Percentiles rank a stretch among this genome's conserved stretches.
Conservation (phyloP, 768 basidiomycete genomes). For the Tubosaeta sp. region DNA sequence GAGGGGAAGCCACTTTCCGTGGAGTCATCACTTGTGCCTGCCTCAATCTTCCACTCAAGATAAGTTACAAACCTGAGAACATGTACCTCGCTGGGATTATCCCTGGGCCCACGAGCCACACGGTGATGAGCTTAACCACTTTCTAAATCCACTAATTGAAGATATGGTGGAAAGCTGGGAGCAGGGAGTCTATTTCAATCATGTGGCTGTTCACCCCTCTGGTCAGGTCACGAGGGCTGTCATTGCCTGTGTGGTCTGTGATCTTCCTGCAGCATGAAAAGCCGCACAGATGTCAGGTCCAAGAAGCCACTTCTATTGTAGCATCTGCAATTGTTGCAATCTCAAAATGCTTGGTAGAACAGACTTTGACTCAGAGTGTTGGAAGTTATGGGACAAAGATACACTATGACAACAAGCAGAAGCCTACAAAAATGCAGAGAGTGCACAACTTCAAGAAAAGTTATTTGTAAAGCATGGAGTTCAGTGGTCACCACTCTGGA, state of each 20-base stretch:
- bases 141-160: constrained; percentile 28
- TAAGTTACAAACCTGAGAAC: too few species aligned
- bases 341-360: neutral
- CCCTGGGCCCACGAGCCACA: constrained; percentile 27
- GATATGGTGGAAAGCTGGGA: constrained; percentile 17
- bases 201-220: constrained; percentile 8
- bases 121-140: constrained; percentile 28
- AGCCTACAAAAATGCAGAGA: constrained; percentile 1
- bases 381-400: constrained; percentile 3
- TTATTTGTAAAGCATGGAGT: constrained; percentile 5
- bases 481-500: constrained; percentile 10
- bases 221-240: constrained; percentile 6
- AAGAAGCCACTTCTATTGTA: constrained; percentile 30
- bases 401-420: neutral
- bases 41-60: constrained; percentile 1
- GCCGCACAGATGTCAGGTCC: constrained; percentile 21
- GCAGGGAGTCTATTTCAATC: constrained; percentile 2
- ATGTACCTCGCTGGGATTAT: constrained; percentile 27
- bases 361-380: neutral
- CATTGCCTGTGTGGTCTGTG: constrained; percentile 20
- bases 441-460: too few species aligned
- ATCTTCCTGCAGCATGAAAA: constrained; percentile 32
- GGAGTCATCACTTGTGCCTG: neutral
- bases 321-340: constrained; percentile 24
- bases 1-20: neutral